Conservation (phyloP, 345 rosid genomes). For the Pugionium dolabratum region DNA sequence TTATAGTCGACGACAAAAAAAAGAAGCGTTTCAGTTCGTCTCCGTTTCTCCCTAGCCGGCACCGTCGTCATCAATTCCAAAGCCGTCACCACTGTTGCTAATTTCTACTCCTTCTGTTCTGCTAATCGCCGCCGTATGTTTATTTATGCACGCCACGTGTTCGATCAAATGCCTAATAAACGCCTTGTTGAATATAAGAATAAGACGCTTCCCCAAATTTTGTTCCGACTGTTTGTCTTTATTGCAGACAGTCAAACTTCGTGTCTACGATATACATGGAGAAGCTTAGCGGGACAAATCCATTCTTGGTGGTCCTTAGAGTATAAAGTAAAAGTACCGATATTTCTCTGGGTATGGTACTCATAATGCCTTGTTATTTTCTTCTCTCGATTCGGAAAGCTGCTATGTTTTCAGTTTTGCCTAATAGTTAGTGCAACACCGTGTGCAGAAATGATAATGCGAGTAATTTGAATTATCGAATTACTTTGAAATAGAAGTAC, state of each 20-base stretch:
- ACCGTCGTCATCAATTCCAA: too few relatives aligned
- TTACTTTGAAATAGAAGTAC: background rate
- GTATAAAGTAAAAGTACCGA: slow-evolving; percentile 2
- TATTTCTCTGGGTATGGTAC: slow-evolving; percentile 16
- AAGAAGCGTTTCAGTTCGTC: too few relatives aligned
- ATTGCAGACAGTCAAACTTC: background rate
- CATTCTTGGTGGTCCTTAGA: slow-evolving; percentile 9
- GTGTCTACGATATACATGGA: background rate
- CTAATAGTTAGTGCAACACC: background rate
- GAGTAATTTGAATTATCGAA: slow-evolving; percentile 6
- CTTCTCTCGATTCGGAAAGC: background rate
- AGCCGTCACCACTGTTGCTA: background rate
- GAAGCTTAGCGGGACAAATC: slow-evolving; percentile 16
- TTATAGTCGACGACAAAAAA: too few relatives aligned
- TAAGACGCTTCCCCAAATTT: background rate
- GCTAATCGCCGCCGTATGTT: background rate
- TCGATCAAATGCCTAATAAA: slow-evolving; percentile 22
- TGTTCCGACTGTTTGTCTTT: background rate
- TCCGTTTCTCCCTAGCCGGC: too few relatives aligned
- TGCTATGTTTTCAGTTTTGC: background rate
- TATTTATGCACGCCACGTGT: slow-evolving; percentile 21
- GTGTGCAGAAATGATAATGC: background rate
- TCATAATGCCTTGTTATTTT: background rate
- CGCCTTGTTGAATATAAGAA: background rate
- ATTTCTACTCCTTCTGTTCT: background rate